These are phyloP conservation scores for Candida ulmi DNA, from an alignment of 805 yeast genomes.

Conservation along the genomic window DNA sequence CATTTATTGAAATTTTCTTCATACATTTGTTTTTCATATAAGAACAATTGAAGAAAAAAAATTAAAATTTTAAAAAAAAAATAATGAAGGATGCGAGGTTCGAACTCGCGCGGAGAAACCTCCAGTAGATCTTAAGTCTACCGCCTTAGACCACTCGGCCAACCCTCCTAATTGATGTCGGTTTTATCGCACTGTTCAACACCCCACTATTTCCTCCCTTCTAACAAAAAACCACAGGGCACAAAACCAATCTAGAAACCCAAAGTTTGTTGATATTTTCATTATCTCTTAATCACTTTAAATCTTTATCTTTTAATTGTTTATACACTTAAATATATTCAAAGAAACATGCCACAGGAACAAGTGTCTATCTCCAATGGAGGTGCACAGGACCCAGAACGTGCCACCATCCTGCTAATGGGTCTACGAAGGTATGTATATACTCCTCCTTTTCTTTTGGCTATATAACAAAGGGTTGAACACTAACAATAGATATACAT, in stretches of 20 bases:
- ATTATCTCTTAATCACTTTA: no score
- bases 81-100: constrained; percentile 2
- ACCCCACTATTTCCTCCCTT: neutral
- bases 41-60: no score
- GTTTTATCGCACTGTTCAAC: neutral
- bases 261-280: no score
- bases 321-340: no score
- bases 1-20: no score
- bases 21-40: no score
- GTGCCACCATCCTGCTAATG: constrained; percentile 80
- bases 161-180: neutral
- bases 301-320: no score
- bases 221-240: no score
- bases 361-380: constrained; percentile 7
- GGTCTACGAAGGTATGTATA: constrained; percentile 61
- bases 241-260: no score
- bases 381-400: constrained; percentile 44
- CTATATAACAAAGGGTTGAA: no score
- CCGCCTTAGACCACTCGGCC: constrained; percentile 3
- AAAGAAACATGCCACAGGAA: neutral
- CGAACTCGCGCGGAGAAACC: constrained; percentile 3
- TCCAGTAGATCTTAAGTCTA: constrained; percentile 2
- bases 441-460: neutral
- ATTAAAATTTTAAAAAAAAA: no score
- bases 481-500: neutral